These are phyloP conservation scores for Penicillium nucicola DNA, from an alignment of 495 filamentous ascomycete genomes.

Conservation along the genomic window DNA sequence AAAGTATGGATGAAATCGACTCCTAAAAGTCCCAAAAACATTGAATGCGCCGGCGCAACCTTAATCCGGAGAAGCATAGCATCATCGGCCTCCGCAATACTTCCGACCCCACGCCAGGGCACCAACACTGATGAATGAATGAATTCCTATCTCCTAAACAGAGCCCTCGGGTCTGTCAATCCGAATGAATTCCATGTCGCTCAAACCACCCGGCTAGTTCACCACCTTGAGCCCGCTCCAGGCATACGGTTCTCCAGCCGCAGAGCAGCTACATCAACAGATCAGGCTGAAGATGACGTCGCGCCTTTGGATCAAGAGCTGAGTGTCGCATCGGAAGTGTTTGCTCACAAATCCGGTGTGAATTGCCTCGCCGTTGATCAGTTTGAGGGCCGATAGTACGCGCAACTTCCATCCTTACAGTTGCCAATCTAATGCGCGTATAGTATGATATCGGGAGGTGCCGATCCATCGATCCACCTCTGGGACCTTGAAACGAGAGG, in stretches of 20 bases:
- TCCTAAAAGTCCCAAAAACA: neutral
- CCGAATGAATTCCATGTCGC: constrained; percentile 60
- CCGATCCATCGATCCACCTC: constrained; percentile 71
- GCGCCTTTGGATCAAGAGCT: constrained; percentile 14
- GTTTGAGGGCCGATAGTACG: constrained; percentile 74
- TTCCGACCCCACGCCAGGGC: neutral
- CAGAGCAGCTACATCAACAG: constrained; percentile 26
- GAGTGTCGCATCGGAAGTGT: constrained; percentile 30
- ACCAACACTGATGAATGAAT: constrained; percentile 55
- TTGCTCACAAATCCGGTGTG: constrained; percentile 72
- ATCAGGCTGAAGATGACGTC: constrained; percentile 9
- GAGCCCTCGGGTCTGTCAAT: constrained; percentile 61
- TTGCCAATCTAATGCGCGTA: constrained; percentile 11
- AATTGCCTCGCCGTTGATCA: constrained; percentile 72
- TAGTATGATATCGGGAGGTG: constrained; percentile 79
- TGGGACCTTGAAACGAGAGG: constrained; percentile 72
- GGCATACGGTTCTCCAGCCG: constrained; percentile 65
- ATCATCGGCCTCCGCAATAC: neutral
- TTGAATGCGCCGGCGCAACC: constrained; percentile 21
- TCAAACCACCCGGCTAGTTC: constrained; percentile 58
- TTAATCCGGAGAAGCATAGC: constrained; percentile 25
- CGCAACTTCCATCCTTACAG: neutral
- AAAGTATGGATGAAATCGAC: neutral
- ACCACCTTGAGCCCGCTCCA: constrained; percentile 58
- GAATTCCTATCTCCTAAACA: constrained; percentile 75